Conservation (phyloP, 768 basidiomycete species). For the Termitomyces heimii region DNA sequence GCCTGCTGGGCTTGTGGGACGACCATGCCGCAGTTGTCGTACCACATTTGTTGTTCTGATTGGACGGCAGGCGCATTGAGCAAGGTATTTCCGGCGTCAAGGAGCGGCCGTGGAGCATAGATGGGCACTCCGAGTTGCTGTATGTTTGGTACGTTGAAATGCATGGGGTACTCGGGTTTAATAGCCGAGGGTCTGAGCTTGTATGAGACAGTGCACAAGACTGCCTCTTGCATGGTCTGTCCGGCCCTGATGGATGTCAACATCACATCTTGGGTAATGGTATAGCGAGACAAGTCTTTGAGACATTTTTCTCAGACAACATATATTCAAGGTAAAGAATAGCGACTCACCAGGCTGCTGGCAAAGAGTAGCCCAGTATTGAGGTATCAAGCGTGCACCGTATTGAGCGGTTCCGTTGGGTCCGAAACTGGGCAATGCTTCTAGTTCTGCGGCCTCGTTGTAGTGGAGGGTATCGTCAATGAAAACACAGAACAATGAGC, state of each 20-base stretch:
- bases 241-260: conserved; percentile 3
- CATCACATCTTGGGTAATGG: conserved; percentile 19
- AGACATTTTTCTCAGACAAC: not conserved
- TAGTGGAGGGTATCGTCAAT: conserved; percentile 16
- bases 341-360: conserved; percentile 13
- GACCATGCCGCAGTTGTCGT: conserved; percentile 3
- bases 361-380: conserved; percentile 20
- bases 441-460: conserved; percentile 18
- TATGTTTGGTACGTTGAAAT: not conserved
- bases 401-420: conserved; percentile 7
- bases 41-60: conserved; percentile 1
- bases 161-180: conserved; percentile 1
- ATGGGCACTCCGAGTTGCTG: conserved; percentile 1
- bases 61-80: conserved; percentile 1
- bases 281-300: conserved; percentile 18
- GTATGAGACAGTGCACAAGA: conserved; percentile 14
- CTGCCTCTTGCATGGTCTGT: conserved; percentile 9
- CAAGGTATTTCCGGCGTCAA: conserved; percentile 11
- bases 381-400: conserved; percentile 16
- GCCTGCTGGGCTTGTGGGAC: not conserved
- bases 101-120: conserved; percentile 8
- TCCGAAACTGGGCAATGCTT: conserved; percentile 3
- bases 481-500: conserved; percentile 19
- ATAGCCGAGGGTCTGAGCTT: conserved; percentile 6
- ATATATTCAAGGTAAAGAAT: not conserved